phyloP scores from a whole-genome alignment of 2,329 filamentous ascomycete genomes.

The Cordyceps farinosa region DNA sequence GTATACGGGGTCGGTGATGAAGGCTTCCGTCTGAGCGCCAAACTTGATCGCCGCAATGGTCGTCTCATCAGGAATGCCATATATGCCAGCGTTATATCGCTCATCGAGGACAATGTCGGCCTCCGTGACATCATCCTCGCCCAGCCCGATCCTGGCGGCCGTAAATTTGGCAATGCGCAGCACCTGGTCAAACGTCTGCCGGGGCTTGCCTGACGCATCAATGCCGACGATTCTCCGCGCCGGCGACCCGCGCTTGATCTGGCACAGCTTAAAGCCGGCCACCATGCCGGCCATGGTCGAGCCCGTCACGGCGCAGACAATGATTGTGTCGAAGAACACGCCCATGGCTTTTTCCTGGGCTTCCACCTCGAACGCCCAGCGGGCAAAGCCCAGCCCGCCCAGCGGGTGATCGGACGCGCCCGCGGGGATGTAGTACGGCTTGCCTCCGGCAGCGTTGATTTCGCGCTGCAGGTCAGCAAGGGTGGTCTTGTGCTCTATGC shows the following conservation, averaged over 20 bases:
- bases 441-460: slow-evolving; percentile 49
- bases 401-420: slow-evolving; percentile 68
- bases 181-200: slow-evolving; percentile 61
- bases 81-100: slow-evolving; percentile 61
- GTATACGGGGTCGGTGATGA: slow-evolving; percentile 74
- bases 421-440: slow-evolving; percentile 69
- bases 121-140: slow-evolving; percentile 56
- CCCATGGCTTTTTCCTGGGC: slow-evolving; percentile 59
- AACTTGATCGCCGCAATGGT: slow-evolving; percentile 68
- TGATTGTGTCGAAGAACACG: slow-evolving; percentile 63
- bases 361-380: slow-evolving; percentile 67
- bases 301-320: slow-evolving; percentile 70
- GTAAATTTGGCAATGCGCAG: slow-evolving; percentile 64
- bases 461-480: slow-evolving; percentile 52
- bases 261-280: slow-evolving; percentile 64
- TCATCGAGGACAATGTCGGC: slow-evolving; percentile 60
- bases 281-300: slow-evolving; percentile 69
- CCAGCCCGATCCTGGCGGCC: slow-evolving; percentile 58
- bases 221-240: slow-evolving; percentile 61
- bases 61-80: slow-evolving; percentile 62
- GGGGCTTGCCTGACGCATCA: slow-evolving; percentile 45
- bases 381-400: slow-evolving; percentile 66
- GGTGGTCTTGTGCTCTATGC: slow-evolving; percentile 65
- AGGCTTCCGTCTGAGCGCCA: slow-evolving; percentile 64
- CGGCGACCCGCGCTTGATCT: slow-evolving; percentile 40